Evolutionary conservation across 306 rosid species (phyloP).

Genomic region (Oxytropis ochrocephala): DNA sequence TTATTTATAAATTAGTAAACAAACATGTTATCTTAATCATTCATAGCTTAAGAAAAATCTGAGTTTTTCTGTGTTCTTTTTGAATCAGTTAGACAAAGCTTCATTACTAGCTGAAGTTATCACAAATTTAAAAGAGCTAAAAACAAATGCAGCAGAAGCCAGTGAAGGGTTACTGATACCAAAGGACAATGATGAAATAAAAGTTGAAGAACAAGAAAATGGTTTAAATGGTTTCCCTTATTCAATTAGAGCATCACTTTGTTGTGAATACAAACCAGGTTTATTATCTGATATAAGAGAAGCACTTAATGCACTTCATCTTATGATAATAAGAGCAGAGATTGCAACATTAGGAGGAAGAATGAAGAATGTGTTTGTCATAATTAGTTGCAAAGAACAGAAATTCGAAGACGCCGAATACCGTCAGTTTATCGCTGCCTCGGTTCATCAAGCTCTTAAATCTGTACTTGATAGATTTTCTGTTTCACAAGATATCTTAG

Average conservation of each 20-base stretch:
- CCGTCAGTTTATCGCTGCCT: constrained; percentile 38
- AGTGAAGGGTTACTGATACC: constrained; percentile 48
- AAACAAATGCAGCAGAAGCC: constrained; percentile 40
- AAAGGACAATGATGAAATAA: constrained; percentile 55
- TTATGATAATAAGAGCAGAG: constrained; percentile 56
- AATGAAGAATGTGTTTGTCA: constrained; percentile 64
- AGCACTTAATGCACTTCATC: constrained; percentile 55
- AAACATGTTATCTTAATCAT: not conserved
- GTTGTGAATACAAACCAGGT: constrained; percentile 54
- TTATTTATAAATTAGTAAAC: not conserved
- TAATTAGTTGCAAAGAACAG: constrained; percentile 44
- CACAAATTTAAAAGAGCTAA: constrained; percentile 40
- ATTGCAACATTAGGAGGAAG: constrained; percentile 58
- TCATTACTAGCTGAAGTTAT: constrained; percentile 32
- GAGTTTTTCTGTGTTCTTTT: not conserved
- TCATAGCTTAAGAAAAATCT: not conserved
- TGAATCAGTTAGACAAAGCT: constrained; percentile 63
- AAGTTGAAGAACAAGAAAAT: constrained; percentile 53
- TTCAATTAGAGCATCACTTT: constrained; percentile 51
- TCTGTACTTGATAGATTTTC: constrained; percentile 60
- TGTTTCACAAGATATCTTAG: constrained; percentile 38
- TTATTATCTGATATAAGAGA: constrained; percentile 48
- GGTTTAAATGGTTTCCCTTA: constrained; percentile 44
- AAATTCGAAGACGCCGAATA: constrained; percentile 29
- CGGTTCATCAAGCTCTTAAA: constrained; percentile 51